These are phyloP conservation scores for Vinca major DNA, from an alignment of 305 asterid genomes.

Conservation along the genomic window DNA sequence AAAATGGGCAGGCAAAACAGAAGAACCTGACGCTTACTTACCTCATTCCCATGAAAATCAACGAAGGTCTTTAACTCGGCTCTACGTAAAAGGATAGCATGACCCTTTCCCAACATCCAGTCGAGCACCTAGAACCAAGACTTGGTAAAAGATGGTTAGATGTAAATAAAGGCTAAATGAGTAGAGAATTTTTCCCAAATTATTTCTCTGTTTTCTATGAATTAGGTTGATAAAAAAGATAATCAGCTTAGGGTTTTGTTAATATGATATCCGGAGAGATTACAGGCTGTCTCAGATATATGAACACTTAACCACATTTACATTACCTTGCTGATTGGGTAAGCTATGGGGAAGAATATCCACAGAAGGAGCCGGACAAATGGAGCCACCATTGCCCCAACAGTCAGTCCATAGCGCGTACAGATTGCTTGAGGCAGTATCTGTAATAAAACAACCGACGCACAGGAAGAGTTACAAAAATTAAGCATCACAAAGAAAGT, in stretches of 20 bases:
- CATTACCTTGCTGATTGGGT: constrained; percentile 93
- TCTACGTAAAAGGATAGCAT: constrained; percentile 81
- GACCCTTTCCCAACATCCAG: constrained; percentile 98
- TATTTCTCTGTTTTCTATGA: neutral
- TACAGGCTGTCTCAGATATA: neutral
- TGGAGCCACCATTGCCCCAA: constrained; percentile 87
- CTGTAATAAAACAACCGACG: constrained; percentile 25
- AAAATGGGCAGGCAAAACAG: neutral
- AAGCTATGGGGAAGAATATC: constrained; percentile 77
- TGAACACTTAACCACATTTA: neutral
- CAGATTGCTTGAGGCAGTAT: constrained; percentile 98
- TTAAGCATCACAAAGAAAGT: constrained; percentile 7
- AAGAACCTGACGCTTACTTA: constrained; percentile 9
- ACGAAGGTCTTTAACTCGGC: constrained; percentile 96
- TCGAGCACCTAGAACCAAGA: constrained; percentile 60
- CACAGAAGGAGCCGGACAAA: constrained; percentile 84
- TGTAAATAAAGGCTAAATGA: neutral
- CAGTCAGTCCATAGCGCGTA: constrained; percentile 85
- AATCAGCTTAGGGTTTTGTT: neutral
- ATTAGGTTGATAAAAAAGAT: neutral
- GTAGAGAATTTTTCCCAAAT: neutral
- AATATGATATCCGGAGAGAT: neutral
- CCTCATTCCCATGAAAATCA: constrained; percentile 97
- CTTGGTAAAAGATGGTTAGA: neutral
- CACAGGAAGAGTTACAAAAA: constrained; percentile 12